phyloP scores from a whole-genome alignment of 2,329 filamentous ascomycete genomes.

The Aspergillus sp. region DNA sequence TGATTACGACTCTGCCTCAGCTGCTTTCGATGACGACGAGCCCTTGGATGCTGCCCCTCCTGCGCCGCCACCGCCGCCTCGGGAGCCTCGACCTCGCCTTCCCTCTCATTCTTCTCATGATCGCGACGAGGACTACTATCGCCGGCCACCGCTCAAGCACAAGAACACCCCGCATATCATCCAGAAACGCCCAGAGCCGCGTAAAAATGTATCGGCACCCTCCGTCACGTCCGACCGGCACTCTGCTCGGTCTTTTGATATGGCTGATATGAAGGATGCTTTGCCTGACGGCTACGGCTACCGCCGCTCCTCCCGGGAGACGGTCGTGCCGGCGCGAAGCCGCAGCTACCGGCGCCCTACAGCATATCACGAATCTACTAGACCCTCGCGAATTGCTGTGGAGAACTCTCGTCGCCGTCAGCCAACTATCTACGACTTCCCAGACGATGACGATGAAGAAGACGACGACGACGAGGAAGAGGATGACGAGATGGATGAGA shows the following conservation, averaged over 20 bases:
- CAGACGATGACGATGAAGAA: constrained; percentile 18
- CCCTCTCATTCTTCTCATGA: constrained; percentile 31
- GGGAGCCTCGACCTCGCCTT: constrained; percentile 32
- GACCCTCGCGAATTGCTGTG: constrained; percentile 36
- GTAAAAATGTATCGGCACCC: constrained; percentile 35
- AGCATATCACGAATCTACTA: constrained; percentile 36
- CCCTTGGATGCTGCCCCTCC: constrained; percentile 29
- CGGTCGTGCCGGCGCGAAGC: constrained; percentile 35
- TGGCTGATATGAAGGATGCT: constrained; percentile 35
- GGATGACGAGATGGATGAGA: constrained; percentile 37
- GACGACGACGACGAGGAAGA: background rate
- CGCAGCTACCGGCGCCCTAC: constrained; percentile 35
- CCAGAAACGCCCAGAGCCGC: constrained; percentile 37
- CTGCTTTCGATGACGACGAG: constrained; percentile 26
- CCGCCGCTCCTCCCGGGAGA: constrained; percentile 35
- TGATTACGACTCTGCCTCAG: constrained; percentile 33
- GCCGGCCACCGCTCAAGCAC: constrained; percentile 38
- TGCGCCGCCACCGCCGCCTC: constrained; percentile 27
- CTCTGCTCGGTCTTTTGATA: constrained; percentile 35
- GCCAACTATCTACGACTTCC: constrained; percentile 34
- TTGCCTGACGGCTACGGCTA: constrained; percentile 33
- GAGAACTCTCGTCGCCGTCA: constrained; percentile 39
- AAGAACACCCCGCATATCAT: constrained; percentile 37
- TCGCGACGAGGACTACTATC: constrained; percentile 45
- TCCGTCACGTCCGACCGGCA: constrained; percentile 33